Evolutionary conservation across 2,329 filamentous ascomycete genomes (phyloP).

Genomic region (Arthroderma uncinatum): DNA sequence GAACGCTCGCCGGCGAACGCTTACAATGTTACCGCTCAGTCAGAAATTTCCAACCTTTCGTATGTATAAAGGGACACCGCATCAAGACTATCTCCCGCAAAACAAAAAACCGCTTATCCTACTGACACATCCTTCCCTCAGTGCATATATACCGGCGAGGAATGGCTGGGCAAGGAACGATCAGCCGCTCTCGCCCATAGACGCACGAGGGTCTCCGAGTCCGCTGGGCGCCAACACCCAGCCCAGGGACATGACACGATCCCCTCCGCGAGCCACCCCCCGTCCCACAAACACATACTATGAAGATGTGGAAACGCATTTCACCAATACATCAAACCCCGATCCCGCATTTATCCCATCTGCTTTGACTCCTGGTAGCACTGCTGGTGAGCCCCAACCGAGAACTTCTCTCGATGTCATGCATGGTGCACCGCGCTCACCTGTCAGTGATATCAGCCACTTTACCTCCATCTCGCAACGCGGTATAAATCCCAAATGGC

Average conservation of each 20-base stretch:
- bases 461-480: slow-evolving; percentile 88
- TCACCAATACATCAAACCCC: slow-evolving; percentile 44
- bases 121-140: slow-evolving; percentile 6
- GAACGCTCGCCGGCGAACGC: slow-evolving; percentile 52
- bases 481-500: slow-evolving; percentile 80
- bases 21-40: background rate
- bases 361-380: slow-evolving; percentile 28
- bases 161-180: slow-evolving; percentile 24
- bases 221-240: background rate
- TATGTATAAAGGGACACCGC: slow-evolving; percentile 15
- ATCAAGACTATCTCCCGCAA: slow-evolving; percentile 12
- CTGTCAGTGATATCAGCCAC: slow-evolving; percentile 66
- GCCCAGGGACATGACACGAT: slow-evolving; percentile 18
- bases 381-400: slow-evolving; percentile 30
- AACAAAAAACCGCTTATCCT: background rate
- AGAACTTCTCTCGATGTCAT: slow-evolving; percentile 52
- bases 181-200: slow-evolving; percentile 2
- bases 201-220: slow-evolving; percentile 14
- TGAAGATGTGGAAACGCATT: slow-evolving; percentile 86
- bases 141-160: slow-evolving; percentile 38
- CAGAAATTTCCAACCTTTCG: background rate
- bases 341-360: slow-evolving; percentile 15
- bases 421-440: slow-evolving; percentile 55
- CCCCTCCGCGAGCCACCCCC: slow-evolving; percentile 17
- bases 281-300: slow-evolving; percentile 55